Base-by-base conservation (phyloP, 345 rosid species). In the Camelina sativa region DNA sequence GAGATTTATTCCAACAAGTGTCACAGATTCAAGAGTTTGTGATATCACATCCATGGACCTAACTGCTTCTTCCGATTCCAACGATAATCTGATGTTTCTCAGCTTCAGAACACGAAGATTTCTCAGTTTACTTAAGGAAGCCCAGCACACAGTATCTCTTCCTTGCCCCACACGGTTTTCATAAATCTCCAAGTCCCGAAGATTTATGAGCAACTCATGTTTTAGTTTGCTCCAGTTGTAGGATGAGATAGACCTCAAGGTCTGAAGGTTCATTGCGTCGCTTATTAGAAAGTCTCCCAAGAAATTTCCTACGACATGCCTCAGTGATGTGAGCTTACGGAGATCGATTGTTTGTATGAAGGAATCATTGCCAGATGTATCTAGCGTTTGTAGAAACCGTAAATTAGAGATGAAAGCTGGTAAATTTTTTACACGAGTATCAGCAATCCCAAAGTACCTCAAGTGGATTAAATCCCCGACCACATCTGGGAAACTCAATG, bases 221-320 rank as follows among this genome's bases (percentile, higher is more conserved):
- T 62, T 52, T 0, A 72, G 44, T 62, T 62, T 62, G 37, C 22
- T 62, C 69, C 62, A 72, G 44, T 62, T 72, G 16, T 72, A 28
- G 5, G 69, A 72, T 2, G 76, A 53, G 22, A 72, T 52, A 40
- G 62, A 62, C 17, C 11, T 72, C 16, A 72, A 62, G 7, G 76
- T 72, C 32, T 62, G 76, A 5, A 72, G 55, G 62, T 72, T 53
- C 1, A 28, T 8, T 13, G 5, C 46, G 0, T 72, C 35, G 0
- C 63, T 70, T 28, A 72, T 40, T 8, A 63, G n/a, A 12, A 63
- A 37, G 4, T 62, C 16, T 17, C 63, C 63, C 0, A 19, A 0
- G 5, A 72, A 72, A 5, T 1, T 30, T 0, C 69, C 76, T 0
- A 19, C 52, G 22, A 62, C 5, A 41, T 72, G 76, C 13, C 76